Evolutionary conservation across 192 early-diverging fungal genomes (phyloP).

Genomic region (Podila epicladia): DNA sequence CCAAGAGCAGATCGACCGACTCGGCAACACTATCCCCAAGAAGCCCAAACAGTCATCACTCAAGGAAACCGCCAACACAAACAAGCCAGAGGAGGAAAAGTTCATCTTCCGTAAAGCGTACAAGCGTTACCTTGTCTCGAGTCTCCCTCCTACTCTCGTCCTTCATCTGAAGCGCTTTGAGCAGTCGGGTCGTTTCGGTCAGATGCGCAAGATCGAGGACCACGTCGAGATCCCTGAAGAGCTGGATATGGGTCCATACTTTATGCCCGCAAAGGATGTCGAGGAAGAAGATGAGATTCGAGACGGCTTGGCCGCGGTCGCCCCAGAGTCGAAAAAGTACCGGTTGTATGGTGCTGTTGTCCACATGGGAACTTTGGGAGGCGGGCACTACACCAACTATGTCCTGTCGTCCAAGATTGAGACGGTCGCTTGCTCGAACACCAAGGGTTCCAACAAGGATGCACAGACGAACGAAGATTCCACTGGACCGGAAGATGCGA

Average conservation of each 20-base stretch:
- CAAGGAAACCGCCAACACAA: constrained; percentile 6
- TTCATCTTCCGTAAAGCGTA: constrained; percentile 47
- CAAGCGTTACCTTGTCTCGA: constrained; percentile 54
- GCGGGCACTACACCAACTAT: constrained; percentile 58
- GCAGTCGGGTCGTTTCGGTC: constrained; percentile 47
- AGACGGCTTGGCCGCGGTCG: background rate
- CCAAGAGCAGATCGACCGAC: constrained; percentile 13
- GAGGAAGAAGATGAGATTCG: constrained; percentile 17
- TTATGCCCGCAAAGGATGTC: constrained; percentile 40
- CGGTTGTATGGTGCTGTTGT: constrained; percentile 59
- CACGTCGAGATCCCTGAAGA: constrained; percentile 51
- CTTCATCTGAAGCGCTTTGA: constrained; percentile 59
- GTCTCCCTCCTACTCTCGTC: constrained; percentile 51
- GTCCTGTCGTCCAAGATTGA: constrained; percentile 44
- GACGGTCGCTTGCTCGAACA: too few species aligned
- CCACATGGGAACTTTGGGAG: constrained; percentile 53
- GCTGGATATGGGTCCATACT: constrained; percentile 51
- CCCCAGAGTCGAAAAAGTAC: constrained; percentile 29
- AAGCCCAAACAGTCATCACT: background rate
- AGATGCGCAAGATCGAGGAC: constrained; percentile 57
- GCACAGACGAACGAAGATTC: too few species aligned
- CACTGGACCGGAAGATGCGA: background rate
- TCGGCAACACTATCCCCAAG: constrained; percentile 30
- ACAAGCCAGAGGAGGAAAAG: constrained; percentile 7
- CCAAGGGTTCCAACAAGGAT: too few species aligned